A percentile compares a stretch with the other conserved stretches of the same genome.
Evolutionary conservation across 805 yeast genomes (phyloP).

Genomic region (Kodamaea laetipori): DNA sequence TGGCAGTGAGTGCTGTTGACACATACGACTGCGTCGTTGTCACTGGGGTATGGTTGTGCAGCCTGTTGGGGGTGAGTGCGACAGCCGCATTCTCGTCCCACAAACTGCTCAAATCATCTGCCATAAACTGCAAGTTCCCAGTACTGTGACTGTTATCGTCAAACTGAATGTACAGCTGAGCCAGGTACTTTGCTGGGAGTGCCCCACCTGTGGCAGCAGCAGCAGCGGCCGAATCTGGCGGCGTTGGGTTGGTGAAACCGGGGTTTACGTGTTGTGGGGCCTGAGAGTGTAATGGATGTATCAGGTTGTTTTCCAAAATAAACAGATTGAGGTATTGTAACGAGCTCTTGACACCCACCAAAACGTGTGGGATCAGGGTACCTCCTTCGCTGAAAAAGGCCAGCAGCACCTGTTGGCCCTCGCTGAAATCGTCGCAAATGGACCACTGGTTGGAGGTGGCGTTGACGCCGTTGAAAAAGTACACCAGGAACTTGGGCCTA

Average conservation of each 20-base stretch:
- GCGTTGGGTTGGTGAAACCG: slow-evolving; percentile 10
- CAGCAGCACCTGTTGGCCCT: slow-evolving; percentile 75
- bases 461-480: slow-evolving; percentile 59
- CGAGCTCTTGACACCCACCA: slow-evolving; percentile 57
- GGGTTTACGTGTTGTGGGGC: slow-evolving; percentile 2
- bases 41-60: slow-evolving; percentile 13
- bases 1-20: neutral
- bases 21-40: slow-evolving; percentile 3
- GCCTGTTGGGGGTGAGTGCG: slow-evolving; percentile 7
- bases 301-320: slow-evolving; percentile 44
- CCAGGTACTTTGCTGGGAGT: slow-evolving; percentile 11
- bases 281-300: slow-evolving; percentile 3
- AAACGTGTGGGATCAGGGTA: slow-evolving; percentile 64
- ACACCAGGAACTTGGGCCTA: slow-evolving; percentile 79
- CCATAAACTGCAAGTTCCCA: slow-evolving; percentile 14
- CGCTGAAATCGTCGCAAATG: slow-evolving; percentile 81
- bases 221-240: slow-evolving; percentile 9
- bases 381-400: slow-evolving; percentile 64
- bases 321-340: slow-evolving; percentile 56
- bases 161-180: slow-evolving; percentile 10
- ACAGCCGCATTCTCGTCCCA: slow-evolving; percentile 14
- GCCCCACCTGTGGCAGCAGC: slow-evolving; percentile 3
- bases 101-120: slow-evolving; percentile 17
- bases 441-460: slow-evolving; percentile 69
- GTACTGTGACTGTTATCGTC: slow-evolving; percentile 11